Base-by-base conservation (phyloP, 768 basidiomycete species). In the Panaeolus papilionaceus region DNA sequence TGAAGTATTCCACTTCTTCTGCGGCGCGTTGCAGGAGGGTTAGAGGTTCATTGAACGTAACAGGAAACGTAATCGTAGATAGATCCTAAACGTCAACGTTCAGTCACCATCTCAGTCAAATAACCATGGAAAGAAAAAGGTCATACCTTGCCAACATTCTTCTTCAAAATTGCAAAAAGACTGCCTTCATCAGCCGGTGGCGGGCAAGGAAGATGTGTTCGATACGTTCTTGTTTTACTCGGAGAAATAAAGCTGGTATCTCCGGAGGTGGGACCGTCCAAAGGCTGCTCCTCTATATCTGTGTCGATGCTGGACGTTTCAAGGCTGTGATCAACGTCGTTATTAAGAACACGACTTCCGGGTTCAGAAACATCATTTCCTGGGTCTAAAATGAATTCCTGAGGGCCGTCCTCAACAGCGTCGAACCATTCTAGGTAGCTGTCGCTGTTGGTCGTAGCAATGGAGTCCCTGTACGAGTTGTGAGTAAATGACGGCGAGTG, bases 21-120 rank as follows among this genome's bases (percentile, higher is more conserved):
- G 94, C 94, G 38, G 86, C 83, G 69, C 92, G 84, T 76, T 96
- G 95, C 10, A 95, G 82, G 47, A 96, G 82, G 0, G 92, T 92
- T 40, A 96, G 77, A 38, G 94, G 94, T 72, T 96, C 94, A 71
- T 96, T 96, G 80, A 96, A 96, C 2, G 90, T 87, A 2, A 96
- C 92, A n/a, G 94, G 94, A 67, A 96, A 88, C 1, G 91, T 83
- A 37, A 95, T 90, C 39, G 91, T 90, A 14, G 93, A 90, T 9
- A 95, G 80, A 76, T 95, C 94, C 93, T 95, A 66, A 9, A 49
- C 47, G 23, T 64, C 66, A 33, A 33, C 33, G 5, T 33, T 33
- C 38, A 39, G 23, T 38, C 5, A 33, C 18, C 42, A 61, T 37
- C 64, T 45, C 38, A 69, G 39, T 39, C 62, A 18, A 33, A 47